These are phyloP conservation scores for Trichoderma asperellum DNA, from an alignment of 2,329 filamentous ascomycete species.

Conservation along the genomic window DNA sequence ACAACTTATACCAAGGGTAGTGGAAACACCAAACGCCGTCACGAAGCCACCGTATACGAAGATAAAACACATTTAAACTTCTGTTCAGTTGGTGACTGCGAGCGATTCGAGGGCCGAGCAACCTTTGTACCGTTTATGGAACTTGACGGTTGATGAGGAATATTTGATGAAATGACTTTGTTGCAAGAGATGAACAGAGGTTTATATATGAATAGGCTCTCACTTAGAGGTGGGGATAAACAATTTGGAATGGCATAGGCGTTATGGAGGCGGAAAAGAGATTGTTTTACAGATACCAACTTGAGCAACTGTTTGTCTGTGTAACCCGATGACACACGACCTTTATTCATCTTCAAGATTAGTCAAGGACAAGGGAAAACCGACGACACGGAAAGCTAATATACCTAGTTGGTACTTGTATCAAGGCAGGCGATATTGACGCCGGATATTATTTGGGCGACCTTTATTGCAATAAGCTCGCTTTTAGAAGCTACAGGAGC, in stretches of 20 bases:
- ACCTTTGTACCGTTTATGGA: slow-evolving; percentile 42
- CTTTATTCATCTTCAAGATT: background rate
- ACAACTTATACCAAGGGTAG: background rate
- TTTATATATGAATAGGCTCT: background rate
- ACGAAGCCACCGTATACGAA: slow-evolving; percentile 32
- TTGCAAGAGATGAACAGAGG: background rate
- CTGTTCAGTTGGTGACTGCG: slow-evolving; percentile 30
- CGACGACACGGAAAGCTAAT: background rate
- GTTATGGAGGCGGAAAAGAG: background rate
- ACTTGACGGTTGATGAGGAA: background rate
- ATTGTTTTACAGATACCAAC: background rate
- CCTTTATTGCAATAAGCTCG: background rate
- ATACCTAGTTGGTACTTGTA: background rate
- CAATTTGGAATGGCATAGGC: background rate
- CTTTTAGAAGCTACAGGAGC: background rate
- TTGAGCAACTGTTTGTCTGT: background rate
- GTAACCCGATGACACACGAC: background rate
- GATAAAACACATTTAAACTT: background rate
- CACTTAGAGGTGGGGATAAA: background rate
- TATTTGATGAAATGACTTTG: background rate
- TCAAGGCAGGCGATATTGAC: background rate
- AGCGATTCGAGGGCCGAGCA: slow-evolving; percentile 39
- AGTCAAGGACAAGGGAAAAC: background rate
- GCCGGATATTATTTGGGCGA: background rate
- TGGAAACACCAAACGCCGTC: slow-evolving; percentile 31